These are phyloP conservation scores for Eragrostis nindensis DNA, from an alignment of 176 grass and related monocot genomes.

Conservation along the genomic window DNA sequence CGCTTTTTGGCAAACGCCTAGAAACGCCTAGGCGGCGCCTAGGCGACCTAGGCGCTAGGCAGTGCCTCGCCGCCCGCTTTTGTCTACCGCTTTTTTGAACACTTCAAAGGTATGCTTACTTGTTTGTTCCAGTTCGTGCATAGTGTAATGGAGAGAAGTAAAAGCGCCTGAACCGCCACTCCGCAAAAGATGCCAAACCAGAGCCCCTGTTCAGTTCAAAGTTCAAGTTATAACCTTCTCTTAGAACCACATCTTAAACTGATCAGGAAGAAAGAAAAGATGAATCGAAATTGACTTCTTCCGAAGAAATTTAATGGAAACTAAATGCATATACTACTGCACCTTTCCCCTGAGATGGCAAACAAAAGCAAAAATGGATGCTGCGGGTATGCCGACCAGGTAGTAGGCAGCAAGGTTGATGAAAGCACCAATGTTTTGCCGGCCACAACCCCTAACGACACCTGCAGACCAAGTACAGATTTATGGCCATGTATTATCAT, in stretches of 20 bases:
- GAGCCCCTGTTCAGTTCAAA: background rate
- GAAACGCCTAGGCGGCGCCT: no score
- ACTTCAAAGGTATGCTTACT: background rate
- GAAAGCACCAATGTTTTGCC: background rate
- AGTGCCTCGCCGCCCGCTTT: no score
- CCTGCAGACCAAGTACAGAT: background rate
- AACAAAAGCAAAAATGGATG: background rate
- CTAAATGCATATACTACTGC: no score
- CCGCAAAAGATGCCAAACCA: background rate
- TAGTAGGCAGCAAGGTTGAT: background rate
- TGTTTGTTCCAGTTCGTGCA: background rate
- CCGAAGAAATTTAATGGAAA: background rate
- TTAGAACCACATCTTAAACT: no score
- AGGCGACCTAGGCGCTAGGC: no score
- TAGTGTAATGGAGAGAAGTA: background rate
- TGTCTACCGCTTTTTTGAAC: no score
- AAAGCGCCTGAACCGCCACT: background rate
- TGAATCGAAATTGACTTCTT: no score
- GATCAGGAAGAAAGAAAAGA: no score
- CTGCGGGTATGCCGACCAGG: background rate
- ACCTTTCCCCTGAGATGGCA: background rate
- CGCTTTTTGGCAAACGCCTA: no score
- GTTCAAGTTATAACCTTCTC: no score
- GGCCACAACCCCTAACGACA: background rate
- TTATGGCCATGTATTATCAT: background rate